Conservation (phyloP, 2,329 filamentous ascomycete genomes). For the Aspergillus sp. region DNA sequence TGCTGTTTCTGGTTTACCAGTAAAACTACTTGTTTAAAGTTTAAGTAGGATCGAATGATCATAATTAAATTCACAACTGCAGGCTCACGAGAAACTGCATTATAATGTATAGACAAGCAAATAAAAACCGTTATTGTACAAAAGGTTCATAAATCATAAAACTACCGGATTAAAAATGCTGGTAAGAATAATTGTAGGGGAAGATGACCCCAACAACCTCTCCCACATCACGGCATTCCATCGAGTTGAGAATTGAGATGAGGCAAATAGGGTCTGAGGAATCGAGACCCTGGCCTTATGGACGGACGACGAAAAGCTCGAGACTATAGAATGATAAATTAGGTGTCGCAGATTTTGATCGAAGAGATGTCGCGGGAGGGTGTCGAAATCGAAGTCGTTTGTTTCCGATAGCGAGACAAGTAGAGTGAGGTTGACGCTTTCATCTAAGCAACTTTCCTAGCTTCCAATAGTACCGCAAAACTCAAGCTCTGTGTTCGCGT, state of each 20-base stretch:
- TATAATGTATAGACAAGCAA: constrained; percentile 1
- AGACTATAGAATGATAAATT: too few relatives aligned
- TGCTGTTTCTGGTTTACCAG: too few relatives aligned
- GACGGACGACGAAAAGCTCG: too few relatives aligned
- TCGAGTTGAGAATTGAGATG: too few relatives aligned
- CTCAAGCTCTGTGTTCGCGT: neutral
- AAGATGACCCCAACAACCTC: too few relatives aligned
- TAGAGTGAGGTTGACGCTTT: constrained; percentile 1
- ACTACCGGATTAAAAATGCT: constrained; percentile 11
- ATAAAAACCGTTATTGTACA: constrained; percentile 8
- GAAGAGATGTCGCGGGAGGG: neutral
- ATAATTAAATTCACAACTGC: too few relatives aligned
- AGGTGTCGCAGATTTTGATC: too few relatives aligned
- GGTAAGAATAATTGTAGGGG: constrained; percentile 5
- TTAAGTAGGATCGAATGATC: too few relatives aligned
- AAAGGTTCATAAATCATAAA: constrained; percentile 15
- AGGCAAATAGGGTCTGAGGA: too few relatives aligned
- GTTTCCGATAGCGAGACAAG: constrained; percentile 1
- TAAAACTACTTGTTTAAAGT: too few relatives aligned
- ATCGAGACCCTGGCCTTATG: too few relatives aligned
- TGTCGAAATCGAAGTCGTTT: too few relatives aligned
- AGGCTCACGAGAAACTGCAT: neutral
- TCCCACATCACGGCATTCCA: neutral
- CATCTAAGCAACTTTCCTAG: constrained; percentile 1
- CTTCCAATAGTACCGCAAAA: neutral